Percentiles rank a stretch among this genome's conserved stretches.
These are phyloP conservation scores for Aureobasidium sp. DNA, from an alignment of 2,329 filamentous ascomycete species.

Conservation along the genomic window DNA sequence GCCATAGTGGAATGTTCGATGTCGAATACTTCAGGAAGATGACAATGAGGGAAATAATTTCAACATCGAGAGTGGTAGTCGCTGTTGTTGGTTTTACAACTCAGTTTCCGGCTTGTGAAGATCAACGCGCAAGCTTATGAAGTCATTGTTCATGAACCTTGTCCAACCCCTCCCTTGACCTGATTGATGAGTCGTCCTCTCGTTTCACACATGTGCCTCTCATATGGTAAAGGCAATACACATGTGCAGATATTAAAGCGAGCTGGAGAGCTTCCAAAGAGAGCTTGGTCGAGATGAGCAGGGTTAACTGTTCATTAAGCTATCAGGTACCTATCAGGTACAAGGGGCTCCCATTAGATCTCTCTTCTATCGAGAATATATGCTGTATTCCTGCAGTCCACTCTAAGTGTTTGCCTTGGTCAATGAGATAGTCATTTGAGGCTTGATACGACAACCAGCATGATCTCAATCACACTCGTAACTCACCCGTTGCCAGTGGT, in stretches of 20 bases:
- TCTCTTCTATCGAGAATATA: not conserved
- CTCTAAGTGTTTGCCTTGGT: not conserved
- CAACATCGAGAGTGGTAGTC: not conserved
- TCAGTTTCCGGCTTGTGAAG: not conserved
- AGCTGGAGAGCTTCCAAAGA: not conserved
- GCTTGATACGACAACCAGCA: not conserved
- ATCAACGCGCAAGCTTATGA: slow-evolving; percentile 11
- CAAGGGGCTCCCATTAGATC: not conserved
- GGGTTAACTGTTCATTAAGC: not conserved
- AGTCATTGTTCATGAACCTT: slow-evolving; percentile 9
- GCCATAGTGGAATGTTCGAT: not conserved
- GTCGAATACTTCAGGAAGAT: not conserved
- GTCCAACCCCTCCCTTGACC: not conserved
- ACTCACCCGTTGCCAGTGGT: not conserved
- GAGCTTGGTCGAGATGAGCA: not conserved
- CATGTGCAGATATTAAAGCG: not conserved
- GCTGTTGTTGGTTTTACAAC: not conserved
- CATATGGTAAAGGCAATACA: not conserved
- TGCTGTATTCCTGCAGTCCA: not conserved
- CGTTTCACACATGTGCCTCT: not conserved
- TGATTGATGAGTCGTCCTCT: too few species aligned
- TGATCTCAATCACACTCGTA: not conserved
- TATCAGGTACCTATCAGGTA: not conserved
- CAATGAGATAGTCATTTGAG: not conserved
- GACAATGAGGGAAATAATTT: not conserved